Conservation (phyloP, 1,139 yeast genomes). For the Suhomyces anneliseae region DNA sequence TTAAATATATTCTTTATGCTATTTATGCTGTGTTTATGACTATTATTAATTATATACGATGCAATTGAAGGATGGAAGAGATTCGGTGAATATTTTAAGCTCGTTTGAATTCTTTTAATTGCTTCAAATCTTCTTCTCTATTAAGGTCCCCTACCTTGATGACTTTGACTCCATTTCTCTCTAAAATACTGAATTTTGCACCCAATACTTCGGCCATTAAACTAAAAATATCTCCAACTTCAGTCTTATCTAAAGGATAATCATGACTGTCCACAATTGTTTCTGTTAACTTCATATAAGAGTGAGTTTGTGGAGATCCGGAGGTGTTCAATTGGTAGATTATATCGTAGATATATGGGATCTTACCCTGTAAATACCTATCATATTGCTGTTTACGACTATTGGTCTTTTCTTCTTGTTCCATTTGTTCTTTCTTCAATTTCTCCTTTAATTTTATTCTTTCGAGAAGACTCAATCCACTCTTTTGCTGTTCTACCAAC, state of each 20-base stretch:
- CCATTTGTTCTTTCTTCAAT: constrained; percentile 10
- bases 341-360: constrained; percentile 38
- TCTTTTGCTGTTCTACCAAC: constrained; percentile 17
- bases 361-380: constrained; percentile 41
- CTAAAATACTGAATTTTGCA: constrained; percentile 15
- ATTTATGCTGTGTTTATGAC: too few relatives aligned
- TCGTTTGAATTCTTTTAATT: constrained; percentile 4
- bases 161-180: constrained; percentile 26
- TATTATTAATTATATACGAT: too few relatives aligned
- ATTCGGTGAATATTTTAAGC: too few relatives aligned
- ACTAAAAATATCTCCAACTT: constrained; percentile 30
- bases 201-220: constrained; percentile 20
- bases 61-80: too few relatives aligned
- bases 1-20: too few relatives aligned
- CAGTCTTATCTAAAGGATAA: constrained; percentile 34
- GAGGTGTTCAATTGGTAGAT: constrained; percentile 28
- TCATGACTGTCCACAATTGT: constrained; percentile 36
- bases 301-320: constrained; percentile 18
- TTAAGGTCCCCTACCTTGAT: constrained; percentile 28
- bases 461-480: constrained; percentile 43
- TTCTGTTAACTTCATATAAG: constrained; percentile 27
- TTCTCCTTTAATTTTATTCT: constrained; percentile 23
- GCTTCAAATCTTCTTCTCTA: constrained; percentile 26
- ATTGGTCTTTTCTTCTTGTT: constrained; percentile 4
- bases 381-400: constrained; percentile 39